Conservation (phyloP, 1,139 yeast species). For the Saccharomyces hybrid region DNA sequence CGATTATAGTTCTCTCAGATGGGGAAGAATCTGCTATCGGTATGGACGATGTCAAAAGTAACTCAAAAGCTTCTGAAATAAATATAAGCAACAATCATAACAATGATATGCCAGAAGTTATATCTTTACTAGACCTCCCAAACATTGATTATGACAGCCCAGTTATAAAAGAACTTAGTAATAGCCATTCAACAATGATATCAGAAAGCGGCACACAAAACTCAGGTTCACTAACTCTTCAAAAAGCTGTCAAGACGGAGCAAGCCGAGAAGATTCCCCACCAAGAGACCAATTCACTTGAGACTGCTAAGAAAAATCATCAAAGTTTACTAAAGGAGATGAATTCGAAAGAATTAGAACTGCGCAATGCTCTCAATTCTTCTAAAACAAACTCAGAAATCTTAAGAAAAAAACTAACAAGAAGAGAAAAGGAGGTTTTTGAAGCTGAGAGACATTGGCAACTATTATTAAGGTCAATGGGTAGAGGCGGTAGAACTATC, state of each 20-base stretch:
- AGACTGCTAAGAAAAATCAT: conserved; percentile 4
- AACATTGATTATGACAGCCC: background rate
- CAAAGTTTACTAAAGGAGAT: conserved; percentile 4
- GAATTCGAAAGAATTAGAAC: conserved; percentile 10
- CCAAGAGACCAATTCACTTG: background rate
- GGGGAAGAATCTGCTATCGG: background rate
- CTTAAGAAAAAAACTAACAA: conserved; percentile 15
- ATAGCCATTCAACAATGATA: background rate
- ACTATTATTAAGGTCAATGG: conserved; percentile 9
- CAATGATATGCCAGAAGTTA: background rate
- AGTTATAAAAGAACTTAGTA: background rate
- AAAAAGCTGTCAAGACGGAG: background rate
- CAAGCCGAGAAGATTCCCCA: background rate
- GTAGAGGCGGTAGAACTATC: conserved; percentile 3
- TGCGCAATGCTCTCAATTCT: conserved; percentile 10
- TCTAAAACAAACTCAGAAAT: conserved; percentile 15
- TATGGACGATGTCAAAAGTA: background rate
- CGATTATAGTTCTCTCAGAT: background rate
- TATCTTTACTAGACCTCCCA: background rate
- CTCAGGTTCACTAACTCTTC: background rate
- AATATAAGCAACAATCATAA: background rate
- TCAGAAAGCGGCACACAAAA: background rate
- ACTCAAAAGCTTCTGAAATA: background rate
- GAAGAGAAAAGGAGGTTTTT: conserved; percentile 16
- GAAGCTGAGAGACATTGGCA: conserved; percentile 13